Conservation (phyloP, 768 basidiomycete genomes). For the Tricholoma sp. region DNA sequence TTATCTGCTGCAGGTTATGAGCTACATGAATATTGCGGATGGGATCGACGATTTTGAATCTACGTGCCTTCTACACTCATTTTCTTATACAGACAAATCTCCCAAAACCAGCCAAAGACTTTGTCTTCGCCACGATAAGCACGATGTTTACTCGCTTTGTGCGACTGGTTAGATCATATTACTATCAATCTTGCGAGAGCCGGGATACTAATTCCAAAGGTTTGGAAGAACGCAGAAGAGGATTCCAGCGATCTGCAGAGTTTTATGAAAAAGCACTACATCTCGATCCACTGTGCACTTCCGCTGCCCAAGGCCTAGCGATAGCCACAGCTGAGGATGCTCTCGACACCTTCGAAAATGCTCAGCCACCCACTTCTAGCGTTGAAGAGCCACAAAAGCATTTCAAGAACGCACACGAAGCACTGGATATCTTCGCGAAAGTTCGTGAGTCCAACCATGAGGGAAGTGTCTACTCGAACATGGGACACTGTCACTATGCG, state of each 20-base stretch:
- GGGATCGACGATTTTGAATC: too few relatives aligned
- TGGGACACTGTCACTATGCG: constrained; percentile 92
- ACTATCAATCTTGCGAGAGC: constrained; percentile 81
- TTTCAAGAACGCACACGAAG: constrained; percentile 75
- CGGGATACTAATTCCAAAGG: constrained; percentile 56
- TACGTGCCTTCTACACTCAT: too few relatives aligned
- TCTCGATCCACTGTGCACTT: too few relatives aligned
- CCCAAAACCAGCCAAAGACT: constrained; percentile 73
- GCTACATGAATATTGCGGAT: too few relatives aligned
- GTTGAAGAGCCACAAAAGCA: constrained; percentile 63
- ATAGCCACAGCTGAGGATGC: too few relatives aligned
- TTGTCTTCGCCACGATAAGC: constrained; percentile 90
- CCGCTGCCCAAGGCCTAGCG: too few relatives aligned
- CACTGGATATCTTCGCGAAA: constrained; percentile 85
- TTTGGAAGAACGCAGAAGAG: constrained; percentile 73
- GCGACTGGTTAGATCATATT: constrained; percentile 85
- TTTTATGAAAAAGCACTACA: too few relatives aligned
- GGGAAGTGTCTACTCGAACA: constrained; percentile 90
- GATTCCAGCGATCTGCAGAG: too few relatives aligned
- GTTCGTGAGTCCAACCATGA: constrained; percentile 79
- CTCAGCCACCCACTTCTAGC: too few relatives aligned
- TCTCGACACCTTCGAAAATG: too few relatives aligned
- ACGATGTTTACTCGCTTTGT: too few relatives aligned
- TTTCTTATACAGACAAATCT: constrained; percentile 67
- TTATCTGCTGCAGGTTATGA: too few relatives aligned